Evolutionary conservation across 768 basidiomycete species (phyloP), one percentile per base, ranked within the genome.

Genomic region (Clitopilus passeckerianus): DNA sequence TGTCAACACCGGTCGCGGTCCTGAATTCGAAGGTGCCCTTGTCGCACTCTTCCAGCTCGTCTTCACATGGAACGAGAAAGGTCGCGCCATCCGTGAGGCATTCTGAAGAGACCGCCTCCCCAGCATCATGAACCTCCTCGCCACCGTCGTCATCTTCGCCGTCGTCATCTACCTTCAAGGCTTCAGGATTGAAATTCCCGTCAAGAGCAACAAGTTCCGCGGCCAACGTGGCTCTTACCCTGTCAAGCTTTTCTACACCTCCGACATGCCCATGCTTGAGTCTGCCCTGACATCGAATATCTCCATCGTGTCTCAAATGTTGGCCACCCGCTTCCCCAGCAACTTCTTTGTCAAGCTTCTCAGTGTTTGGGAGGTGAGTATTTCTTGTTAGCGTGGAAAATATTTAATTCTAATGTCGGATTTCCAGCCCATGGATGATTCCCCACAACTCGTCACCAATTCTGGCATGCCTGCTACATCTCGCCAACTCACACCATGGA

Each of bases 261-360:
- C 86, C 50, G 98, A 98, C 79, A 99, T 98, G 96, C 96, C 96
- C 59, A 99, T 99, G 96, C 85, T 98, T 61, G 92, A 98, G 77
- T 87, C 85, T 14, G 95, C 95, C 14, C 78, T 98, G 59, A 93
- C 93, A 0, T 89, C 86, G 60, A 96, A 99, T 72, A 87, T 99
- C 30, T 98, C 95, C 78, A 91, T 98, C 74, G 82, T 98, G 67
- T 91, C 87, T 30, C 97, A 98, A 76, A 98, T 98, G 95, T 84
- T 98, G 61, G 87, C 89, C 37, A 82, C 80, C 37, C 85, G 96
- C 14, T 98, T 96, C 87, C 97, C 97, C 0, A 77, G 80, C 64
- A 97, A 97, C 79, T 72, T 98, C 63, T 79, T 98, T 63, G 93
- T 98, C 66, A 84, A 84, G 66, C 80, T 99, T 24, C 81, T 98